A percentile compares a stretch with the other conserved stretches of the same genome.
phyloP scores from a whole-genome alignment of 2,329 filamentous ascomycete genomes.

The Beauveria caledonica region DNA sequence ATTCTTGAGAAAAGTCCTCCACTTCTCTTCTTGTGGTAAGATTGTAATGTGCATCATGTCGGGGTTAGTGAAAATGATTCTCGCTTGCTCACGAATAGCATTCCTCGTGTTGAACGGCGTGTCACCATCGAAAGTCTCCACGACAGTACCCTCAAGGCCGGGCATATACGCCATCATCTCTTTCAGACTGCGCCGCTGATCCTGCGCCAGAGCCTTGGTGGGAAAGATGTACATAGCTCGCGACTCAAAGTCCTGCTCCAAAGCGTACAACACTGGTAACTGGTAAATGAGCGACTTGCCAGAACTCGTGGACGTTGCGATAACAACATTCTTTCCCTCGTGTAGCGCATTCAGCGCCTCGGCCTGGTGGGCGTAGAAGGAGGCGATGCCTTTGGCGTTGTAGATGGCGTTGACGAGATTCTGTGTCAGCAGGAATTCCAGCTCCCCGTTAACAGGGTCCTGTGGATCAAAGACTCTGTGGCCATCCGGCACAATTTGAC shows the following conservation, averaged over 20 bases:
- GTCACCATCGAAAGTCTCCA: slow-evolving; percentile 95
- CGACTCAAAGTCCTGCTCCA: slow-evolving; percentile 69
- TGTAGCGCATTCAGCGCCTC: slow-evolving; percentile 87
- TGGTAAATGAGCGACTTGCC: slow-evolving; percentile 99
- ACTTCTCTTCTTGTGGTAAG: slow-evolving; percentile 80
- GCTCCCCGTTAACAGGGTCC: slow-evolving; percentile 69
- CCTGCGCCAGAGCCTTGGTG: slow-evolving; percentile 91
- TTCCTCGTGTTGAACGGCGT: slow-evolving; percentile 76
- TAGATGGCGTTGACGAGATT: slow-evolving; percentile 92
- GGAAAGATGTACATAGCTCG: slow-evolving; percentile 97
- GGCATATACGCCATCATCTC: slow-evolving; percentile 78
- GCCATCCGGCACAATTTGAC: slow-evolving; percentile 87
- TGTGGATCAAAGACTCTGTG: slow-evolving; percentile 87
- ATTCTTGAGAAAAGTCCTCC: slow-evolving; percentile 83
- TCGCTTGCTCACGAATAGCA: slow-evolving; percentile 73
- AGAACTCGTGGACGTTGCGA: slow-evolving; percentile 91
- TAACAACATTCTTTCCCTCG: slow-evolving; percentile 77
- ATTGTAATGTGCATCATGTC: slow-evolving; percentile 97
- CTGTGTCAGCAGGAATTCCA: slow-evolving; percentile 82
- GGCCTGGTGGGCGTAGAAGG: slow-evolving; percentile 85
- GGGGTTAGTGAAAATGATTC: slow-evolving; percentile 94
- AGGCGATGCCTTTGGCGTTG: slow-evolving; percentile 78
- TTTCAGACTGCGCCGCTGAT: slow-evolving; percentile 81
- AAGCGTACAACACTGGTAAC: slow-evolving; percentile 76
- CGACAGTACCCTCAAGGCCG: slow-evolving; percentile 63